Conservation (phyloP, 805 yeast species). For the Lipomyces spencermartinsiae region DNA sequence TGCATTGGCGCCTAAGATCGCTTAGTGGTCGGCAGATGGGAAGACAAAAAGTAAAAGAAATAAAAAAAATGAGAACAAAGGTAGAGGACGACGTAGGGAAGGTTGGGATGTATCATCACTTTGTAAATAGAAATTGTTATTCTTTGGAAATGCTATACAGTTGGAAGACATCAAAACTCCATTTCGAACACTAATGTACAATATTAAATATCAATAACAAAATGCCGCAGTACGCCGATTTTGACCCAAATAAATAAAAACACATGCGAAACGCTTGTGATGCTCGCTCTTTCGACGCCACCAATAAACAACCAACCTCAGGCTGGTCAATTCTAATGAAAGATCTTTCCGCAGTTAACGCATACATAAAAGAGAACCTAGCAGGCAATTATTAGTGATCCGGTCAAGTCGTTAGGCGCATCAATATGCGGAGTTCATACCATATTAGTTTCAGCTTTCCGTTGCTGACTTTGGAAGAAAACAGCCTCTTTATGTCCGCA, state of each 20-base stretch:
- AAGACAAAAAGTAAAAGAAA: not conserved
- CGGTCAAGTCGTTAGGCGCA: not conserved
- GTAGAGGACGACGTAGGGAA: not conserved
- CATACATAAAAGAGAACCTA: constrained; percentile 82
- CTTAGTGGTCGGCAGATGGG: constrained; percentile 16
- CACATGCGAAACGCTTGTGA: not conserved
- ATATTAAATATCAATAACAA: not conserved
- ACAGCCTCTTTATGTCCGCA: constrained; percentile 91
- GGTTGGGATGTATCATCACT: not conserved
- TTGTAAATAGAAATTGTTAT: not conserved
- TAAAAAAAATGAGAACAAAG: not conserved
- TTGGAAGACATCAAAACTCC: not conserved
- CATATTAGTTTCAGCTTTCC: constrained; percentile 95
- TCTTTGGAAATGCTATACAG: not conserved
- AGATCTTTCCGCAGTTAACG: constrained; percentile 77
- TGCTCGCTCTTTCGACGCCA: constrained; percentile 1
- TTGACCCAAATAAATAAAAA: not conserved
- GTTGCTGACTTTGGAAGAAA: constrained; percentile 95
- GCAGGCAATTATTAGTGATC: not conserved
- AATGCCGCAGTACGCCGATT: not conserved
- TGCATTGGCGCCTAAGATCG: constrained; percentile 80
- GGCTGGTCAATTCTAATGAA: constrained; percentile 44
- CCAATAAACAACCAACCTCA: not conserved
- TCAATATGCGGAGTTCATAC: constrained; percentile 9
- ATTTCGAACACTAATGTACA: constrained; percentile 6